phyloP scores from a whole-genome alignment of 108 stramenopile species.

The Schizochytrium sp. region DNA sequence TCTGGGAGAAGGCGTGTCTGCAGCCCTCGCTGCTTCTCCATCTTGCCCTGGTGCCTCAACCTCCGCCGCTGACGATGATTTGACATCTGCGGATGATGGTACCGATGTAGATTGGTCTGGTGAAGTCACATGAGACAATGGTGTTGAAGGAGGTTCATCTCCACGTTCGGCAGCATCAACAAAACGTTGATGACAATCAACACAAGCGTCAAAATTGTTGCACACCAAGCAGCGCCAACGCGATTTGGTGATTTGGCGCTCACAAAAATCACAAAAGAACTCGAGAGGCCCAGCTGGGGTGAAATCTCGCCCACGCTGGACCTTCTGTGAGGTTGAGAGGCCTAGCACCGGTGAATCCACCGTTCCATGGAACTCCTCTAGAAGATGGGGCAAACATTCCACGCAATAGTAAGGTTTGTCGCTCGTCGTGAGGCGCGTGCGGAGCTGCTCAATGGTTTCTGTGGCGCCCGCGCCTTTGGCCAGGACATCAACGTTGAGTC shows the following conservation, averaged over 20 bases:
- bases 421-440: not conserved
- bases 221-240: constrained; percentile 50
- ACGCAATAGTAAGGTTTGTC: not conserved
- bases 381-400: constrained; percentile 5
- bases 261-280: constrained; percentile 34
- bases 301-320: not conserved
- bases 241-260: not conserved
- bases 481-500: not conserved
- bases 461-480: not conserved
- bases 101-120: too few relatives aligned
- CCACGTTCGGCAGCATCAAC: not conserved
- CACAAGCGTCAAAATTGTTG: constrained; percentile 51
- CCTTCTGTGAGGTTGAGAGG: not conserved
- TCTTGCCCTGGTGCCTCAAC: too few relatives aligned
- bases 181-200: constrained; percentile 13
- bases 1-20: too few relatives aligned
- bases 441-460: not conserved
- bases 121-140: too few relatives aligned
- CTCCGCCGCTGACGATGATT: too few relatives aligned
- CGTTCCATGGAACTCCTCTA: not conserved
- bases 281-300: not conserved
- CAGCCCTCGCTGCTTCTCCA: too few relatives aligned
- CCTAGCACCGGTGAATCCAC: not conserved
- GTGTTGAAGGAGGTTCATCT: too few relatives aligned
- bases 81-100: too few relatives aligned